Evolutionary conservation across 2,329 filamentous ascomycete genomes (phyloP).

Genomic region (Leptographium radiaticola): DNA sequence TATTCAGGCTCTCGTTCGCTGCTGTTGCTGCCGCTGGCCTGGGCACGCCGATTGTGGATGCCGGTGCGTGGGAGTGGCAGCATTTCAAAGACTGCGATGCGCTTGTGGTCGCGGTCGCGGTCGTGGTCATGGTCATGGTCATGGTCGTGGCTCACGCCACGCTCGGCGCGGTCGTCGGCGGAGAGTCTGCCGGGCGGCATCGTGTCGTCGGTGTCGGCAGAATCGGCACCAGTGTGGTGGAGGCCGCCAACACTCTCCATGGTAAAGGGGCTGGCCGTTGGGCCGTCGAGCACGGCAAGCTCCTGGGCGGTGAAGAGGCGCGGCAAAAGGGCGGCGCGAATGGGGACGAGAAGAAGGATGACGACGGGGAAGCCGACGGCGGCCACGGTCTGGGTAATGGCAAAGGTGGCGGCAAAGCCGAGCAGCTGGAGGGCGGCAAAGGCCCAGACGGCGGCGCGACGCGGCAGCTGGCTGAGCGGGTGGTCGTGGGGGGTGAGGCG

Average conservation of each 20-base stretch:
- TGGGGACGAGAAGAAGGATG: slow-evolving; percentile 55
- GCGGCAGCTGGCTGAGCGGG: slow-evolving; percentile 46
- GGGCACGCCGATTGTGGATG: slow-evolving; percentile 9
- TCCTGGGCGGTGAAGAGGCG: slow-evolving; percentile 46
- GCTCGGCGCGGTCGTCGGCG: slow-evolving; percentile 8
- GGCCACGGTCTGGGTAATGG: slow-evolving; percentile 68
- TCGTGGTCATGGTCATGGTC: too few species aligned
- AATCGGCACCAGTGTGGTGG: too few species aligned
- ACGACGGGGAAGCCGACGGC: slow-evolving; percentile 71
- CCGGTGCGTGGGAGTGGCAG: slow-evolving; percentile 1
- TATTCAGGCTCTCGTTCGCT: not conserved
- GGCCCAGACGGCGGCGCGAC: slow-evolving; percentile 53
- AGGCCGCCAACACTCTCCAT: slow-evolving; percentile 55
- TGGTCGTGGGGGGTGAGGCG: slow-evolving; percentile 44
- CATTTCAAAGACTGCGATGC: not conserved
- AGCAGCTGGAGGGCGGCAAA: slow-evolving; percentile 58
- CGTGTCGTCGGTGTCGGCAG: not conserved
- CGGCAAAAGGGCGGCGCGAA: slow-evolving; percentile 51
- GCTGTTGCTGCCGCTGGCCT: not conserved
- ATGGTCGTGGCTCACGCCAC: not conserved
- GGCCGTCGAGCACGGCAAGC: slow-evolving; percentile 51
- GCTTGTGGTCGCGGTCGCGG: not conserved
- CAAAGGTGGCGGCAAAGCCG: slow-evolving; percentile 66
- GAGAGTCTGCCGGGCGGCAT: not conserved
- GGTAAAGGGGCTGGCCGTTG: slow-evolving; percentile 61